Base-by-base conservation (phyloP, 345 rosid species). In the Hibiscus mutabilis region DNA sequence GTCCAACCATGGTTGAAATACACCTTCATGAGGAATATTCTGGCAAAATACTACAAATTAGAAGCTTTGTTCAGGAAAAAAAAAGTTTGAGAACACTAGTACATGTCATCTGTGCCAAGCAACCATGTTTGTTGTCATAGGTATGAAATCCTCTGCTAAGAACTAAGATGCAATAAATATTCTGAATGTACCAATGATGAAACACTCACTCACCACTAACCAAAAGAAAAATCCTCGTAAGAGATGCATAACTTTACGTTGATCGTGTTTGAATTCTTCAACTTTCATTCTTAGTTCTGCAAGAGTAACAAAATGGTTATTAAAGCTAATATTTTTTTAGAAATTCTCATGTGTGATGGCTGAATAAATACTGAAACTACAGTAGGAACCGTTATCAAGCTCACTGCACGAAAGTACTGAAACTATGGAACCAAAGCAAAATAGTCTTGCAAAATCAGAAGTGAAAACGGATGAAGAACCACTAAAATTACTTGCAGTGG, bases 211-310 rank as follows among this genome's bases (percentile, higher is more conserved):
- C 74, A 88, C 98, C 84, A 80, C 44, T 76, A 90, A 53, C 83
- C 91, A 90, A 76, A 70, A 92, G 87, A 86, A 84, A 74, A 90
- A 90, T 55, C 91, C 97, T 9, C 95, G 98, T 70, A 92, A 77
- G 56, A 92, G 81, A 77, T 82, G 85, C 72, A 90, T 77, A 53
- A 67, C 77, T 76, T 78, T 76, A 42, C 12, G 66, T 29, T 0
- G 52, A 74, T 88, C 82, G 33, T 11, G 9, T 53, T 29, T 64
- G 62, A 63, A 7, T 16, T 14, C 56, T 61, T 60, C 55, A 19
- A 80, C 40, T 69, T 72, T 75, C 53, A 10, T 51, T 44, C 64
- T 71, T 59, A 92, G 80, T 72, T 86, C 98, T 88, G 87, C 82
- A 80, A 71, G 13, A 13, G n/a, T 12, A 42, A 64, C 31, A 42